Percentiles rank a stretch among this genome's conserved stretches.
Evolutionary conservation across 495 filamentous ascomycete genomes (phyloP).

Genomic region (Penicillium lividum): DNA sequence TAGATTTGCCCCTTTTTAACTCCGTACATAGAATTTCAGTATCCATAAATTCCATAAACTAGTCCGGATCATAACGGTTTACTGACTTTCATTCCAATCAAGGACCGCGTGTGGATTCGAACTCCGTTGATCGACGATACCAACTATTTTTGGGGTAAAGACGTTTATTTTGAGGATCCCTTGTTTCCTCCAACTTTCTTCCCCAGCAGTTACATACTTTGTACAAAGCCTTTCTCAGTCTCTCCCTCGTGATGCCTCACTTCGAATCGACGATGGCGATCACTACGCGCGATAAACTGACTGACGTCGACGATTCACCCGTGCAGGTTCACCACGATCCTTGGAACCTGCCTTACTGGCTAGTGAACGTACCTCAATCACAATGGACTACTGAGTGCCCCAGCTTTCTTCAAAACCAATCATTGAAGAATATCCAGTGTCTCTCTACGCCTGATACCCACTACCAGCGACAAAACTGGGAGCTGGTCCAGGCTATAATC

Average conservation of each 20-base stretch:
- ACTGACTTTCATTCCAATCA: slow-evolving; percentile 6
- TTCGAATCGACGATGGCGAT: slow-evolving; percentile 25
- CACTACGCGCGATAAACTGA: slow-evolving; percentile 25
- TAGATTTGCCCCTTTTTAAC: slow-evolving; percentile 1
- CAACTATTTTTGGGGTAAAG: background rate
- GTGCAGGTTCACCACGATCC: slow-evolving; percentile 14
- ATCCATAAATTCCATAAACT: background rate
- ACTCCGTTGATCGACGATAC: slow-evolving; percentile 20
- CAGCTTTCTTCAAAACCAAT: slow-evolving; percentile 59
- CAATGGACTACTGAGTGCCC: slow-evolving; percentile 68
- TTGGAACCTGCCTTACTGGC: slow-evolving; percentile 67
- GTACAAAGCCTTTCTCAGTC: too few species aligned
- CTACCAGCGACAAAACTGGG: slow-evolving; percentile 62
- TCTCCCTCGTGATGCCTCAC: slow-evolving; percentile 17
- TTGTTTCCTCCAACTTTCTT: slow-evolving; percentile 7
- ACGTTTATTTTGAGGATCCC: slow-evolving; percentile 7
- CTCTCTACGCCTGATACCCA: slow-evolving; percentile 64
- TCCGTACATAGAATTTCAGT: background rate
- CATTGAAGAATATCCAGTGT: slow-evolving; percentile 50
- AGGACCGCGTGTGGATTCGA: slow-evolving; percentile 17
- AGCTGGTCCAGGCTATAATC: slow-evolving; percentile 61
- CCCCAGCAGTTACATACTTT: slow-evolving; percentile 5
- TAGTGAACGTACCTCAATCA: slow-evolving; percentile 67
- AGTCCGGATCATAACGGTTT: background rate
- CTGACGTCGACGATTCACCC: slow-evolving; percentile 20